These are phyloP conservation scores for Cladosporium sp. DNA, from an alignment of 2,329 filamentous ascomycete genomes.

Conservation along the genomic window DNA sequence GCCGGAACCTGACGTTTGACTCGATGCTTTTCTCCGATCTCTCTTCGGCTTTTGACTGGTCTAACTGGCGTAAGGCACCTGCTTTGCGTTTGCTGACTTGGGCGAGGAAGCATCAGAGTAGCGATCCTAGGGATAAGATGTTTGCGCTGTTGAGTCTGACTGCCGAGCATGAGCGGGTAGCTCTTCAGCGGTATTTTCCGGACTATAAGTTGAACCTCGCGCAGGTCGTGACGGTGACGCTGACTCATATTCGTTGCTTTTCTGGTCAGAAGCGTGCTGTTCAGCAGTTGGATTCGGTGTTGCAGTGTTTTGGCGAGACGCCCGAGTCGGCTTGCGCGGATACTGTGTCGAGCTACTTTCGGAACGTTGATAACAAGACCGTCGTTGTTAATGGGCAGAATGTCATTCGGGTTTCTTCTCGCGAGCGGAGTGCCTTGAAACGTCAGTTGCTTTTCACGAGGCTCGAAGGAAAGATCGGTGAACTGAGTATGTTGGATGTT, in stretches of 20 bases:
- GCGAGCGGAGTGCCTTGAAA: neutral
- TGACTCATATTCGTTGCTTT: neutral
- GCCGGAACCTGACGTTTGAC: neutral
- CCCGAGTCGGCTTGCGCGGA: neutral
- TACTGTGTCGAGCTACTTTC: neutral
- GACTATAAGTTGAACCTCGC: neutral
- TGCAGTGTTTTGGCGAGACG: neutral
- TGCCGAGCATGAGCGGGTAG: neutral
- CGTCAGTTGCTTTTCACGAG: neutral
- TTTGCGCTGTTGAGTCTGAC: conserved; percentile 8
- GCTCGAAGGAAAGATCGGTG: neutral
- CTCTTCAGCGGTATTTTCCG: neutral
- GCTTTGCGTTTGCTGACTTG: neutral
- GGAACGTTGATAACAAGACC: neutral
- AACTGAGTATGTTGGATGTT: neutral
- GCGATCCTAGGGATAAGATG: conserved; percentile 8
- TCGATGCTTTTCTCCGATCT: neutral
- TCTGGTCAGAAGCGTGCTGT: neutral
- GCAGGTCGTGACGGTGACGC: neutral
- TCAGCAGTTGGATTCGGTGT: neutral
- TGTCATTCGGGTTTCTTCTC: neutral
- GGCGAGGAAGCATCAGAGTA: conserved; percentile 1
- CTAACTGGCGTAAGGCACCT: neutral
- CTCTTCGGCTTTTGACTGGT: neutral
- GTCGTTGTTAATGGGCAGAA: neutral